Percentiles rank a stretch among this genome's conserved stretches.
Evolutionary conservation across 129 eudicot genomes (phyloP).

Genomic region (carrot (Daucus carota)): DH1_v3.0 NC_030382.2:58427501-58428000

Average conservation of each 20-base stretch:
- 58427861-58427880: slow-evolving; percentile 13
- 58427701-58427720: slow-evolving; percentile 36
- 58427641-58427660: slow-evolving; percentile 39
- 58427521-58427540: slow-evolving; percentile 35
- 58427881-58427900: slow-evolving; percentile 19
- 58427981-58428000: slow-evolving; percentile 20
- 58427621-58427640: slow-evolving; percentile 28
- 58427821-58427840: slow-evolving; percentile 14
- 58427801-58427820: slow-evolving; percentile 18
- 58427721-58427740: slow-evolving; percentile 33
- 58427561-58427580: slow-evolving; percentile 60
- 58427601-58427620: slow-evolving; percentile 56
- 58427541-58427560: slow-evolving; percentile 68
- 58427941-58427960: slow-evolving; percentile 37
- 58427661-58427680: slow-evolving; percentile 46
- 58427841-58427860: slow-evolving; percentile 9
- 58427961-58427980: slow-evolving; percentile 13
- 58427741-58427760: slow-evolving; percentile 40
- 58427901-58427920: slow-evolving; percentile 61
- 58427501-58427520: slow-evolving; percentile 54
- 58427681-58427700: slow-evolving; percentile 40
- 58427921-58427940: slow-evolving; percentile 49
- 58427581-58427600: slow-evolving; percentile 41
- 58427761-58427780: slow-evolving; percentile 22
- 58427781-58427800: neutral